Percentiles rank a stretch among this genome's conserved stretches.
Evolutionary conservation across 805 yeast species (phyloP).

Genomic region (Phaffomyces antillensis): DNA sequence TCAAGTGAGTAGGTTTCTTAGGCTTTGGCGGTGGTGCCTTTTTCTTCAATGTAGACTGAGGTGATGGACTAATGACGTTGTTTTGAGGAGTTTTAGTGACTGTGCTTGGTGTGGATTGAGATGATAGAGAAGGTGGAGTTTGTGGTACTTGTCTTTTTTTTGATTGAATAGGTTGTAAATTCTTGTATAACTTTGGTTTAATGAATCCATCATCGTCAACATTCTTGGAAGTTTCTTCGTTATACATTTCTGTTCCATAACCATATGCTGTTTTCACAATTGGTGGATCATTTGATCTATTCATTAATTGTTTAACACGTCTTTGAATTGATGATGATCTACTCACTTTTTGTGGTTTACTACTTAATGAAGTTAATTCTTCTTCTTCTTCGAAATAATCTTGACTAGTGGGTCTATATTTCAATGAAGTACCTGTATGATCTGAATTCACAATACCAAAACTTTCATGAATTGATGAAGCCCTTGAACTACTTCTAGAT

Average conservation of each 20-base stretch:
- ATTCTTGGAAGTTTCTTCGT: slow-evolving; percentile 12
- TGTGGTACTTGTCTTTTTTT: slow-evolving; percentile 5
- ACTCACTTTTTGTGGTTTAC: slow-evolving; percentile 2
- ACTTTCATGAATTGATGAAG: slow-evolving; percentile 23
- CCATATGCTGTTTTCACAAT: slow-evolving; percentile 65
- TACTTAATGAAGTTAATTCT: slow-evolving; percentile 1
- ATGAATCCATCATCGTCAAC: slow-evolving; percentile 23
- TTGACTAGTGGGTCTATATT: slow-evolving; percentile 15
- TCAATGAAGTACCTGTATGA: slow-evolving; percentile 9
- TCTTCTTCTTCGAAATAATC: slow-evolving; percentile 20
- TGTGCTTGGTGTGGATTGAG: slow-evolving; percentile 23
- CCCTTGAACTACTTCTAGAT: slow-evolving; percentile 22
- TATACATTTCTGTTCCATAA: slow-evolving; percentile 65
- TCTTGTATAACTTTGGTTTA: slow-evolving; percentile 17
- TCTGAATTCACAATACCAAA: slow-evolving; percentile 10
- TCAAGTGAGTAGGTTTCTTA: slow-evolving; percentile 50
- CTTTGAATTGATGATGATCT: slow-evolving; percentile 23
- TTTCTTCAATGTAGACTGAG: slow-evolving; percentile 17
- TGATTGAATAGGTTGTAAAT: slow-evolving; percentile 11
- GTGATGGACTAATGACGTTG: slow-evolving; percentile 2
- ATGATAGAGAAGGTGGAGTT: slow-evolving; percentile 22
- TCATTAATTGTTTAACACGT: slow-evolving; percentile 22
- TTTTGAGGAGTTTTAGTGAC: slow-evolving; percentile 14
- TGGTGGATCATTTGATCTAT: slow-evolving; percentile 35
- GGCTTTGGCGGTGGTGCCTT: slow-evolving; percentile 56